A percentile compares a stretch with the other conserved stretches of the same genome.
These are phyloP conservation scores for Cytospora leucostoma DNA, from an alignment of 2,329 filamentous ascomycete genomes.

Conservation along the genomic window DNA sequence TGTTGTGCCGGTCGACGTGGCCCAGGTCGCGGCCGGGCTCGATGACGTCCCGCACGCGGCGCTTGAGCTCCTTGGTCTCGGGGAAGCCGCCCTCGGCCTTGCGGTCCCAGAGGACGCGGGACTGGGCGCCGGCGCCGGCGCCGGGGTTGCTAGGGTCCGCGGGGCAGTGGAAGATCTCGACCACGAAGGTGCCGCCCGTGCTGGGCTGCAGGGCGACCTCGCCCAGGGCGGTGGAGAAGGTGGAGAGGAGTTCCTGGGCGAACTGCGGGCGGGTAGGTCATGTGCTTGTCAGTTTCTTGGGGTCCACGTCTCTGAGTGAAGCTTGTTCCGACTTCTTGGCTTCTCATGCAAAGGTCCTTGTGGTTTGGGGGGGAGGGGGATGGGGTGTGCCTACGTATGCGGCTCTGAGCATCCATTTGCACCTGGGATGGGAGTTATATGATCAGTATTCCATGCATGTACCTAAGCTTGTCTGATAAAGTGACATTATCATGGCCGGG, in stretches of 20 bases:
- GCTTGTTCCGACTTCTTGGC: neutral
- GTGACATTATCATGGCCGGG: neutral
- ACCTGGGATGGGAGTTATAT: slow-evolving; percentile 49
- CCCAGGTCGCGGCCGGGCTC: slow-evolving; percentile 77
- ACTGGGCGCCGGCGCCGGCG: slow-evolving; percentile 31
- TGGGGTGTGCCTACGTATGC: slow-evolving; percentile 66
- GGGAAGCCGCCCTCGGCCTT: slow-evolving; percentile 88
- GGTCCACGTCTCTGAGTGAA: slow-evolving; percentile 1
- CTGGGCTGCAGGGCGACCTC: slow-evolving; percentile 85
- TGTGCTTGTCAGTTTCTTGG: neutral
- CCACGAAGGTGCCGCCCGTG: slow-evolving; percentile 80
- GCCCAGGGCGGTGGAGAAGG: slow-evolving; percentile 79
- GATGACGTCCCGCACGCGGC: slow-evolving; percentile 77
- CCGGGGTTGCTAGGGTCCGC: slow-evolving; percentile 30
- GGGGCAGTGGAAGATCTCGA: slow-evolving; percentile 58
- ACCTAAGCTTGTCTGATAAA: neutral
- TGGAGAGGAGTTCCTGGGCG: slow-evolving; percentile 92
- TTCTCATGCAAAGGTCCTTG: neutral
- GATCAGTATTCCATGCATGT: neutral
- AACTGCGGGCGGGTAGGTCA: slow-evolving; percentile 56
- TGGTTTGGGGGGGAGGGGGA: neutral
- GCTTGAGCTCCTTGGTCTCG: slow-evolving; percentile 89
- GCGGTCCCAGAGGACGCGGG: slow-evolving; percentile 80
- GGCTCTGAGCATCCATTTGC: slow-evolving; percentile 85
- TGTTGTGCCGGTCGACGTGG: slow-evolving; percentile 68